Percentiles rank a stretch among this genome's conserved stretches.
These are phyloP conservation scores for Aphanomyces stellatus DNA, from an alignment of 352 stramenopile species.

Conservation along the genomic window DNA sequence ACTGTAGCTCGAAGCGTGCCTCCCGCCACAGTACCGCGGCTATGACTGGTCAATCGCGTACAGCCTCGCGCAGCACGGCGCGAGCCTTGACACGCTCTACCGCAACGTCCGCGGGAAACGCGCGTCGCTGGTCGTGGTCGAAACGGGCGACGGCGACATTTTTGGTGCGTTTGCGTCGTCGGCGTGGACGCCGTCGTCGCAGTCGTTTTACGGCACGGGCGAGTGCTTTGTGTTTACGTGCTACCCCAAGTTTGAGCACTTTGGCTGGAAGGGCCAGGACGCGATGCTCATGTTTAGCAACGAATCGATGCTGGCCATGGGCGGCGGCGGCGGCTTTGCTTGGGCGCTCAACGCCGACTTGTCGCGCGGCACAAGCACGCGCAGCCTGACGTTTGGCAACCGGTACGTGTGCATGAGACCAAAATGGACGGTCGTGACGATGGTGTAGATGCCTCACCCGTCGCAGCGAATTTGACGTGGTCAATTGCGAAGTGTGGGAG, in stretches of 20 bases:
- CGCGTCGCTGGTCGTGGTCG: slow-evolving; percentile 47
- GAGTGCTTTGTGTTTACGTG: slow-evolving; percentile 69
- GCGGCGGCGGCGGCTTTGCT: slow-evolving; percentile 55
- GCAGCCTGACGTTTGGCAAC: slow-evolving; percentile 55
- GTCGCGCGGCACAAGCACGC: slow-evolving; percentile 37
- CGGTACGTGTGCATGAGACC: slow-evolving; percentile 18
- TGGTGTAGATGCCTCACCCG: slow-evolving; percentile 31
- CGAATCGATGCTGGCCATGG: slow-evolving; percentile 58
- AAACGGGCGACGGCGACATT: slow-evolving; percentile 50
- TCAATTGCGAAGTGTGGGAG: slow-evolving; percentile 59
- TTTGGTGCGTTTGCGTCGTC: slow-evolving; percentile 52
- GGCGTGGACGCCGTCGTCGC: slow-evolving; percentile 35
- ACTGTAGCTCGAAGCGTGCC: slow-evolving; percentile 38
- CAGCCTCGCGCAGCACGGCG: slow-evolving; percentile 49
- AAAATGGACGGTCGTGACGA: neutral
- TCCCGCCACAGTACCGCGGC: slow-evolving; percentile 36
- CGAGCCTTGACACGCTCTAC: slow-evolving; percentile 52
- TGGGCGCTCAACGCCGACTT: slow-evolving; percentile 63
- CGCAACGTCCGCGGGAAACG: slow-evolving; percentile 30
- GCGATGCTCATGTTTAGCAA: slow-evolving; percentile 70
- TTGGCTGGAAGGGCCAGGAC: slow-evolving; percentile 52
- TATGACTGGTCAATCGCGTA: slow-evolving; percentile 48
- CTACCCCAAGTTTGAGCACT: slow-evolving; percentile 45
- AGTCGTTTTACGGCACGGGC: slow-evolving; percentile 61
- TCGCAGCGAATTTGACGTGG: slow-evolving; percentile 45